These are phyloP conservation scores for Diutina scorzettiae DNA, from an alignment of 1,139 yeast genomes.

Conservation along the genomic window DNA sequence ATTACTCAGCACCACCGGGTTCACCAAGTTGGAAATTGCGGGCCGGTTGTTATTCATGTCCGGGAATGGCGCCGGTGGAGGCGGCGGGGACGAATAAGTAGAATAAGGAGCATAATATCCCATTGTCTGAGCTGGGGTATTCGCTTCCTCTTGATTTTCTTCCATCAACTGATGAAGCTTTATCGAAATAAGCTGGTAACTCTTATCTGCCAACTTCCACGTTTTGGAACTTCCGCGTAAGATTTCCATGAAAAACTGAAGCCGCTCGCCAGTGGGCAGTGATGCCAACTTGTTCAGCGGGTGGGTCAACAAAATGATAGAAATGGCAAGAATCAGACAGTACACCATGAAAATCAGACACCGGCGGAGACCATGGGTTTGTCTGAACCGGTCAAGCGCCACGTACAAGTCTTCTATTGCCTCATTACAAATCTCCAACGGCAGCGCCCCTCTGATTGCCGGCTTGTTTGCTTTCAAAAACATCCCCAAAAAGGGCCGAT, in stretches of 20 bases:
- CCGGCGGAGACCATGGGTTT: constrained; percentile 28
- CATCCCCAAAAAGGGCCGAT: constrained; percentile 43
- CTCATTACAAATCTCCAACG: constrained; percentile 23
- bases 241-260: constrained; percentile 28
- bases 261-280: constrained; percentile 17
- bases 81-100: neutral
- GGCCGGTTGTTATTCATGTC: neutral
- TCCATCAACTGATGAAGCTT: constrained; percentile 2
- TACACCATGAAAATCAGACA: constrained; percentile 37
- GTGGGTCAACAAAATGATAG: constrained; percentile 30
- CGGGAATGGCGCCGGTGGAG: neutral
- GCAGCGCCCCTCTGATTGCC: constrained; percentile 10
- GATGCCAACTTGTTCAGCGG: constrained; percentile 16
- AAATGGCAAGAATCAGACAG: constrained; percentile 34
- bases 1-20: constrained; percentile 1
- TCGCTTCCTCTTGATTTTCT: neutral
- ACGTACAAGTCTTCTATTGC: constrained; percentile 32
- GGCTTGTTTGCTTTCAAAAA: constrained; percentile 12
- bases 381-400: constrained; percentile 25
- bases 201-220: constrained; percentile 39
- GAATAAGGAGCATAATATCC: neutral
- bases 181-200: constrained; percentile 24
- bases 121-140: neutral
- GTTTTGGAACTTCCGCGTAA: constrained; percentile 29
- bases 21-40: neutral